A percentile compares a stretch with the other conserved stretches of the same genome.
Conservation (phyloP, 148 eudicot species). For the Rhododendron ovatum region DNA sequence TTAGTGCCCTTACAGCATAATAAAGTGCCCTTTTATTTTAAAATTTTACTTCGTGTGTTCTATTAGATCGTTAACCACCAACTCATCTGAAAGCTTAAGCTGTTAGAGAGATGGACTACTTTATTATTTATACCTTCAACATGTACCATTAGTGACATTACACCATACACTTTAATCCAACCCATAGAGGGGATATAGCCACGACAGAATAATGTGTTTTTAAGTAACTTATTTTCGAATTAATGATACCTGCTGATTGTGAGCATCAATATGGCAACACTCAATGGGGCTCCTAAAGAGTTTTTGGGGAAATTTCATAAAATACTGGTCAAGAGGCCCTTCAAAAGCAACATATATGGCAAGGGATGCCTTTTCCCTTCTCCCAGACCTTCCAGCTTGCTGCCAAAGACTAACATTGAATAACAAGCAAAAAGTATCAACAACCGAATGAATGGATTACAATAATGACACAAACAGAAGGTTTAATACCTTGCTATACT, state of each 20-base stretch:
- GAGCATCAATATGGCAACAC: slow-evolving; percentile 91
- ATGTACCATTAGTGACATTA: not conserved
- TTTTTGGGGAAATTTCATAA: slow-evolving; percentile 85
- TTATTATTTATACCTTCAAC: not conserved
- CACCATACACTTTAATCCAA: not conserved
- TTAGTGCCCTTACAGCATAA: not conserved
- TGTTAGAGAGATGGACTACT: too few relatives aligned
- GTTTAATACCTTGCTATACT: slow-evolving; percentile 78
- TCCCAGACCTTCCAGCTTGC: slow-evolving; percentile 98
- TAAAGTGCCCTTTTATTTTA: not conserved
- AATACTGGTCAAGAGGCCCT: slow-evolving; percentile 94
- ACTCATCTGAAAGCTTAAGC: too few relatives aligned
- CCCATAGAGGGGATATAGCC: not conserved
- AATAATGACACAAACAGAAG: slow-evolving; percentile 12
- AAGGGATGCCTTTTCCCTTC: slow-evolving; percentile 88
- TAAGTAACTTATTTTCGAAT: not conserved
- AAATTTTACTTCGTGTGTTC: not conserved
- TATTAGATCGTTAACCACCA: too few relatives aligned
- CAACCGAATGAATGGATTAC: not conserved
- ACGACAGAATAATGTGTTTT: not conserved
- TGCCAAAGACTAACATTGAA: slow-evolving; percentile 70
- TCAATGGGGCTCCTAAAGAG: slow-evolving; percentile 79
- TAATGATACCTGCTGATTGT: slow-evolving; percentile 61
- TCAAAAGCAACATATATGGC: slow-evolving; percentile 95
- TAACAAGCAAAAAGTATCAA: slow-evolving; percentile 10